phyloP scores from a whole-genome alignment of 2,329 filamentous ascomycete genomes.

The Colletotrichum sp. region DNA sequence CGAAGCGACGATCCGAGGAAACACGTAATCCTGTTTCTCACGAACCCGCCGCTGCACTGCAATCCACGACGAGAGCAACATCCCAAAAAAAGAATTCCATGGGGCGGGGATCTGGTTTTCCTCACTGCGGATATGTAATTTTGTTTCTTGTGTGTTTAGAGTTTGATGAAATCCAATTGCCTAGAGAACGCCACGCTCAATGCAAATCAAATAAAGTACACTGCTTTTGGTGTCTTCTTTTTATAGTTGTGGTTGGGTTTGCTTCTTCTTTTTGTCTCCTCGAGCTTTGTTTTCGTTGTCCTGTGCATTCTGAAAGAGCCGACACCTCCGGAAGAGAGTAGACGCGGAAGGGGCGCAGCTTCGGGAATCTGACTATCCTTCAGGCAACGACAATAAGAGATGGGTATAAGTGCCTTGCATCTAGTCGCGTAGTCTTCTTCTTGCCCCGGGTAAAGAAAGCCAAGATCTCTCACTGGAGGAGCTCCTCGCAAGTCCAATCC shows the following conservation, averaged over 20 bases:
- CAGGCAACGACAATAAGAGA: conserved; percentile 17
- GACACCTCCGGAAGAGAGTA: not conserved
- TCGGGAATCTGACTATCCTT: conserved; percentile 7
- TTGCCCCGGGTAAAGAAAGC: not conserved
- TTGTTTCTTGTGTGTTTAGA: not conserved
- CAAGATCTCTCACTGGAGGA: conserved; percentile 61
- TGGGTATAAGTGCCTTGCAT: conserved; percentile 19
- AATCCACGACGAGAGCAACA: not conserved
- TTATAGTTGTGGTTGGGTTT: not conserved
- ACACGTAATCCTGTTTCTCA: not conserved
- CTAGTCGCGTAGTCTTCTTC: conserved; percentile 13
- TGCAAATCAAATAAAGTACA: conserved; percentile 15
- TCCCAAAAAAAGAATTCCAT: not conserved
- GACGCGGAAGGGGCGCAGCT: not conserved
- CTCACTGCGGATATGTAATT: not conserved
- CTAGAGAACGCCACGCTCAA: conserved; percentile 21
- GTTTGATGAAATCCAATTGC: conserved; percentile 12
- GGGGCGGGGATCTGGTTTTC: not conserved
- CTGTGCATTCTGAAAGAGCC: not conserved
- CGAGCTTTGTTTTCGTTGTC: not conserved
- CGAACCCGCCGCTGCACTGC: not conserved
- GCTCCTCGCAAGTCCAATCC: conserved; percentile 98
- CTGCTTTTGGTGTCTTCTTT: conserved; percentile 8
- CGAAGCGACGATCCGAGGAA: not conserved
- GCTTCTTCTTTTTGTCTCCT: not conserved